Percentiles rank a stretch among this genome's conserved stretches.
Evolutionary conservation across 1,139 yeast species (phyloP).

Genomic region (Saccharomyces uvarum): DNA sequence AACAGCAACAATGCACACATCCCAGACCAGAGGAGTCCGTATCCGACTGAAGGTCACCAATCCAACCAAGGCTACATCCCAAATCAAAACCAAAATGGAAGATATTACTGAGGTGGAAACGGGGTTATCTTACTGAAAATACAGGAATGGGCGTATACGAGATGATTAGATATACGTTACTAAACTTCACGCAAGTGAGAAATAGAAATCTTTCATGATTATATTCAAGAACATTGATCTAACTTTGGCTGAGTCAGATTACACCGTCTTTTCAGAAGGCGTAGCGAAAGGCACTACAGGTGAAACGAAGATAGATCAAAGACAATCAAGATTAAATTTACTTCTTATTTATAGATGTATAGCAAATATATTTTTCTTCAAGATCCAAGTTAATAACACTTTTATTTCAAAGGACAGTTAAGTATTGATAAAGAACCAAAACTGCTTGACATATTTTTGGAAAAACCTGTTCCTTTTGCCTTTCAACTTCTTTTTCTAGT

Average conservation of each 20-base stretch:
- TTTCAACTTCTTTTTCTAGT: too few species aligned
- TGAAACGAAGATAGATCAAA: background rate
- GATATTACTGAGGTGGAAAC: constrained; percentile 1
- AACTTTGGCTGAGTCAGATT: background rate
- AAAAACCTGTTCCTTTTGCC: background rate
- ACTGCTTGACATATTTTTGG: background rate
- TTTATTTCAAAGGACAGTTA: background rate
- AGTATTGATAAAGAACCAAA: background rate
- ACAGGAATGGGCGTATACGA: background rate
- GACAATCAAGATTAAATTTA: background rate
- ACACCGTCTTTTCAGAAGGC: background rate
- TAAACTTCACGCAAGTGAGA: background rate
- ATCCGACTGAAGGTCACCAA: constrained; percentile 10
- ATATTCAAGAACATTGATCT: background rate
- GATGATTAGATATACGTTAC: background rate
- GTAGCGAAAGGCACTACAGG: background rate
- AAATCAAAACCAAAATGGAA: constrained; percentile 9
- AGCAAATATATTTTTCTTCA: background rate
- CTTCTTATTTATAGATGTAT: background rate
- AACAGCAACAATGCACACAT: background rate
- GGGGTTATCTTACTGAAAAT: background rate
- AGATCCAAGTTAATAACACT: background rate
- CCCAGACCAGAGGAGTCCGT: constrained; percentile 7
- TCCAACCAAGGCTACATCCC: constrained; percentile 9
- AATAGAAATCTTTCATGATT: background rate